phyloP scores from a whole-genome alignment of 306 rosid species.

The Rubus parviflorus region DNA sequence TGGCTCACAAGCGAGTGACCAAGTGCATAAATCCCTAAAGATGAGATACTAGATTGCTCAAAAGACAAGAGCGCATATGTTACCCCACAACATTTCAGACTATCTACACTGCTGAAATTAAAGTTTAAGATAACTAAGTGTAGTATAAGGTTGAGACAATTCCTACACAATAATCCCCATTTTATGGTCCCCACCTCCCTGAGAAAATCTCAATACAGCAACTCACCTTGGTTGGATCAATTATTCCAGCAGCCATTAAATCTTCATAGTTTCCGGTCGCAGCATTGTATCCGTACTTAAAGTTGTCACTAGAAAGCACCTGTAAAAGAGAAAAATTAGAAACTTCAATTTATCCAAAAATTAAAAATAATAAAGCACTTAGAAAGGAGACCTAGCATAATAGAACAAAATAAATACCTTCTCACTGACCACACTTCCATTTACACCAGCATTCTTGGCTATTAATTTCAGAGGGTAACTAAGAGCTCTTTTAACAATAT shows the following conservation, averaged over 20 bases:
- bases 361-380: not conserved
- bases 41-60: not conserved
- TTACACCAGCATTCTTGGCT: constrained; percentile 98
- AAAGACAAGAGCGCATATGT: not conserved
- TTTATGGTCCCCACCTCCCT: not conserved
- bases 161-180: not conserved
- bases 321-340: constrained; percentile 18
- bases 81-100: not conserved
- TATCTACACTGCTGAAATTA: not conserved
- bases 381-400: not conserved
- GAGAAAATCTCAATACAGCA: not conserved
- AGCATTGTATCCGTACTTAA: constrained; percentile 81
- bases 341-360: constrained; percentile 6
- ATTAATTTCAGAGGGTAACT: constrained; percentile 91
- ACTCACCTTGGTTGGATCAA: constrained; percentile 96
- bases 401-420: constrained; percentile 51
- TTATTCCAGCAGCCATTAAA: constrained; percentile 95
- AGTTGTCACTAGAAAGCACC: constrained; percentile 82
- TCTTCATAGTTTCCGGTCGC: constrained; percentile 98
- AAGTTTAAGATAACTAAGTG: not conserved
- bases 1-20: not conserved
- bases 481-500: constrained; percentile 91
- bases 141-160: not conserved
- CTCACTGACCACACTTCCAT: constrained; percentile 98
- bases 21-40: not conserved